Evolutionary conservation across 2,329 filamentous ascomycete genomes (phyloP).

Genomic region (Atkinsonella texensis): DNA sequence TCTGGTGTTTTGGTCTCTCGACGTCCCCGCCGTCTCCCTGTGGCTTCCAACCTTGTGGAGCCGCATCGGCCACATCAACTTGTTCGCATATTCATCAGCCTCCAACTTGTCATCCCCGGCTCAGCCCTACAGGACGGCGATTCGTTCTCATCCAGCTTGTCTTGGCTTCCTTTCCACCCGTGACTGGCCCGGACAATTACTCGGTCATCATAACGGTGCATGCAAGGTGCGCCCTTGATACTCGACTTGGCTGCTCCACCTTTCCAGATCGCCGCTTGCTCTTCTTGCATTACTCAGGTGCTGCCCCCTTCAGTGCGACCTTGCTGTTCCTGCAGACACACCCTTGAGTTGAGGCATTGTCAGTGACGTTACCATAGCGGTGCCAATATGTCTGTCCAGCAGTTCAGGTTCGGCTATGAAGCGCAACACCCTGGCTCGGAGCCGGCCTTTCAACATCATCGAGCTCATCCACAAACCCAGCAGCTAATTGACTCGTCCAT

Average conservation of each 20-base stretch:
- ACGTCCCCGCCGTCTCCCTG: neutral
- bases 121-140: neutral
- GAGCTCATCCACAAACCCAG: constrained; percentile 2
- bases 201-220: neutral
- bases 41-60: neutral
- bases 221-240: neutral
- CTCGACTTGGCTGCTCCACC: neutral
- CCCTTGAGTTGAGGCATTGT: neutral
- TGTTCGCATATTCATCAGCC: neutral
- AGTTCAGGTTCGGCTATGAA: neutral
- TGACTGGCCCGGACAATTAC: neutral
- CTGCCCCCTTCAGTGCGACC: neutral
- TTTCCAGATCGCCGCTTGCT: too few species aligned
- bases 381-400: constrained; percentile 6
- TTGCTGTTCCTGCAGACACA: neutral
- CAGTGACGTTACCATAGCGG: neutral
- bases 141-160: neutral
- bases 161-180: neutral
- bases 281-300: neutral
- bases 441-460: constrained; percentile 9
- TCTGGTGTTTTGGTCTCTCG: neutral
- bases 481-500: constrained; percentile 26
- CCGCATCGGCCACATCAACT: neutral
- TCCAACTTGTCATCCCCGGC: neutral
- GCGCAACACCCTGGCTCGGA: neutral